Evolutionary conservation across 2,329 filamentous ascomycete species (phyloP), one percentile per base, ranked within the genome.

Genomic region (Ambrosiella xylebori): DNA sequence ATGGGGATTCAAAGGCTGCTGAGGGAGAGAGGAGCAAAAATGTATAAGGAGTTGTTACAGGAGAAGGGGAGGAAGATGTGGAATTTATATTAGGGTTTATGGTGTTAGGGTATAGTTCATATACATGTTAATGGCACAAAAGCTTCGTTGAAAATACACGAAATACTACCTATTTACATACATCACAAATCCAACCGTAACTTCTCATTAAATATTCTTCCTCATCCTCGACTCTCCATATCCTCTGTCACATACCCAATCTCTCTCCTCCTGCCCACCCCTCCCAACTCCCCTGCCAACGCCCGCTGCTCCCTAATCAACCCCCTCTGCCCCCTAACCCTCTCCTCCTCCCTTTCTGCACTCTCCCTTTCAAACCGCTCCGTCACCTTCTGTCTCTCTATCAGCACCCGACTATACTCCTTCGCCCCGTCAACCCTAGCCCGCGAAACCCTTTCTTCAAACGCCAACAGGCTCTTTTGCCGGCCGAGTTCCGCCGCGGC

Each of bases 281-380:
- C 71, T 7, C 77, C 74, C 59, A 80, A 65, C 63, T 71, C 70
- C 60, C 65, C 68, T 1, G 70, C 70, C 57, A 72, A 58, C 61
- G 67, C 67, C 60, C 71, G 70, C 64, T 72, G 70, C 47, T 68
- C 69, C 55, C 80, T 75, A 1, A 80, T 75, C 55, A 80, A 64
- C 65, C 71, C 75, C 67, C 71, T 73, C 66, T 80, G 77, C 64
- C 77, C 74, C 56, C 71, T 70, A 7, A 80, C 65, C 13, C 76
- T 65, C 39, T 65, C 69, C 61, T 70, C 69, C 52, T 76, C 68
- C 19, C 78, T 66, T 38, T 67, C 65, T 40, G 79, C 76, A 11
- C 73, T 71, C 9, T 67, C 69, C 27, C 68, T 65, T 57, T 80
- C 77, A 13, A 79, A 64, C 9, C 68, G 65, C 57, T 79, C 76